These are phyloP conservation scores for Orbilia quercus DNA, from an alignment of 2,329 filamentous ascomycete genomes.

Conservation along the genomic window DNA sequence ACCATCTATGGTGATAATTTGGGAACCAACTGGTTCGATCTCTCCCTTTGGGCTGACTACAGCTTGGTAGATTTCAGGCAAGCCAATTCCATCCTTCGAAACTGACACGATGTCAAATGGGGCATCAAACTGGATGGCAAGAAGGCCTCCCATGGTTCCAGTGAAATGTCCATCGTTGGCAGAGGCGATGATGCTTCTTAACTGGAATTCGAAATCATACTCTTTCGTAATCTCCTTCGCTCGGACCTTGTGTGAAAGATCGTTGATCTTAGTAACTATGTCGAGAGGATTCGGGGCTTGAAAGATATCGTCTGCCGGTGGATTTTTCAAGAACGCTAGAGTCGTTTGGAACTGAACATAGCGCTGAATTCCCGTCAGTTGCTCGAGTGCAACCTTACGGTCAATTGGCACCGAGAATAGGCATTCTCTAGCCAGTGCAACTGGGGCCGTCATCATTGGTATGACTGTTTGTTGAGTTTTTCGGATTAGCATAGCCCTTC, in stretches of 20 bases:
- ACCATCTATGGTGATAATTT: slow-evolving; percentile 45
- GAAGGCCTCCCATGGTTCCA: slow-evolving; percentile 45
- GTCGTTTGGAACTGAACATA: slow-evolving; percentile 56
- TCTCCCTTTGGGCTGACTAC: slow-evolving; percentile 23
- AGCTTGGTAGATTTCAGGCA: slow-evolving; percentile 50
- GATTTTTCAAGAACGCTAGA: slow-evolving; percentile 49
- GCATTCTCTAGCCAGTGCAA: slow-evolving; percentile 46
- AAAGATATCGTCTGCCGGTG: slow-evolving; percentile 41
- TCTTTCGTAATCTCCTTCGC: slow-evolving; percentile 46
- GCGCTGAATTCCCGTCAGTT: slow-evolving; percentile 43
- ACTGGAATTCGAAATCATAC: slow-evolving; percentile 49
- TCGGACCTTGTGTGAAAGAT: slow-evolving; percentile 38
- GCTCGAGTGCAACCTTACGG: slow-evolving; percentile 39
- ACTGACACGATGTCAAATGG: slow-evolving; percentile 51
- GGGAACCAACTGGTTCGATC: slow-evolving; percentile 40
- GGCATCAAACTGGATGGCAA: slow-evolving; percentile 50
- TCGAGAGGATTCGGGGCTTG: slow-evolving; percentile 42
- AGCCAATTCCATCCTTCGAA: slow-evolving; percentile 37
- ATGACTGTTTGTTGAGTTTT: slow-evolving; percentile 11
- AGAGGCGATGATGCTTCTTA: slow-evolving; percentile 33
- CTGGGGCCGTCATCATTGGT: slow-evolving; percentile 45
- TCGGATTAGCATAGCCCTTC: slow-evolving; percentile 7
- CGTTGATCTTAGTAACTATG: slow-evolving; percentile 37
- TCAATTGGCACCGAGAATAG: slow-evolving; percentile 52
- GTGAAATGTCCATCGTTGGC: slow-evolving; percentile 55